These are phyloP conservation scores for Lomentospora prolificans DNA, from an alignment of 2,329 filamentous ascomycete genomes.

Conservation along the genomic window DNA sequence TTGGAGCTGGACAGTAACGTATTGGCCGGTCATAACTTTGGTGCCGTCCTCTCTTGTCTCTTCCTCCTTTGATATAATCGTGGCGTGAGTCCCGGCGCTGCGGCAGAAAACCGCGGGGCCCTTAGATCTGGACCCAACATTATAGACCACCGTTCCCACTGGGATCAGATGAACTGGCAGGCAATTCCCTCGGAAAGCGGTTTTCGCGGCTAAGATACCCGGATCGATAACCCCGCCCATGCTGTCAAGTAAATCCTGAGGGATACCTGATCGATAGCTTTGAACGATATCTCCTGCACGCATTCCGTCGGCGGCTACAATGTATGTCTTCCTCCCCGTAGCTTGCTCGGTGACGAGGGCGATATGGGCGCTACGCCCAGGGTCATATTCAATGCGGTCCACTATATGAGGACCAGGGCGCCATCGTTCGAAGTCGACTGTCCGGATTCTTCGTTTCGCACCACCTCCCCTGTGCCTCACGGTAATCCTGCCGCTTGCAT, in stretches of 20 bases:
- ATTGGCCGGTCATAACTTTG: slow-evolving; percentile 58
- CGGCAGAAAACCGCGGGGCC: slow-evolving; percentile 83
- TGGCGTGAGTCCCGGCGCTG: slow-evolving; percentile 85
- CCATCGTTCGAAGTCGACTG: slow-evolving; percentile 76
- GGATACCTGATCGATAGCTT: slow-evolving; percentile 85
- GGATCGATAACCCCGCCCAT: slow-evolving; percentile 93
- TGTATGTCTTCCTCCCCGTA: slow-evolving; percentile 74
- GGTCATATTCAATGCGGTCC: slow-evolving; percentile 93
- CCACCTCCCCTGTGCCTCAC: slow-evolving; percentile 90
- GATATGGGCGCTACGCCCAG: slow-evolving; percentile 85
- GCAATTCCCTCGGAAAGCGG: slow-evolving; percentile 89
- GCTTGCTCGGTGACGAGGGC: slow-evolving; percentile 70
- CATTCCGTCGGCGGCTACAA: slow-evolving; percentile 91
- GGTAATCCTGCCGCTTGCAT: slow-evolving; percentile 75
- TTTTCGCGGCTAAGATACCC: slow-evolving; percentile 90
- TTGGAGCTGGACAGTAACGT: slow-evolving; percentile 77
- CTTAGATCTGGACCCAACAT: slow-evolving; percentile 67
- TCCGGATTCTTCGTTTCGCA: slow-evolving; percentile 82
- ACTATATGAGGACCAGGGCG: slow-evolving; percentile 76
- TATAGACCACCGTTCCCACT: slow-evolving; percentile 85
- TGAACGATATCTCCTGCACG: slow-evolving; percentile 83
- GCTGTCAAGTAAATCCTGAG: slow-evolving; percentile 71
- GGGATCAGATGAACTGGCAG: slow-evolving; percentile 93
- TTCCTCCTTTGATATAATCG: slow-evolving; percentile 82
- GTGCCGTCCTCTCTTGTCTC: slow-evolving; percentile 51